Base-by-base conservation (phyloP, 306 rosid genomes). In the Castanopsis chinensis region DNA sequence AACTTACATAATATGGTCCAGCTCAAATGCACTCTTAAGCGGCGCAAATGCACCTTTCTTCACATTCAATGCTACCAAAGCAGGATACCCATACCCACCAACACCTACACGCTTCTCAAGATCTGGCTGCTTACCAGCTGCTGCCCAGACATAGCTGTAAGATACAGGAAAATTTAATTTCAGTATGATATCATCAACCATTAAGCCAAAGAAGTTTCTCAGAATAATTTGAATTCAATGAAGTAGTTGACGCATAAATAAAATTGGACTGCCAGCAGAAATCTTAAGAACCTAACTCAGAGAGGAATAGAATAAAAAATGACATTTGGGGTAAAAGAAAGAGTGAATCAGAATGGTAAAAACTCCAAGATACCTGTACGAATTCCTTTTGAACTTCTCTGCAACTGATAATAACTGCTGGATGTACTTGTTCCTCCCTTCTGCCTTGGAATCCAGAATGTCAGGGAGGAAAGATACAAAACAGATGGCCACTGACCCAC, bases 41-140 rank as follows among this genome's bases (percentile, higher is more conserved):
- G 99, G 99, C 30, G 99, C 96, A 77, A 93, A 96, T 76, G 86
- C 99, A 54, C 84, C 91, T 81, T 93, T 96, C 90, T 96, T 96
- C 61, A 85, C 65, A 82, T 96, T 96, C 37, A 96, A 80, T 68
- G 99, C 99, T 28, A 96, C 99, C 73, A 96, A 82, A 64, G 99
- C 99, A 4, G 99, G 99, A 85, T 96, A 96, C 70, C 99, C 99
- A 76, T 96, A 96, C 55, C 99, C 99, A 49, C 99, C 99, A 71
- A 96, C 99, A 79, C 99, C 96, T 4, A 96, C 98, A 70, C 67
- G 88, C 75, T 90, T 86, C 69, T 96, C 99, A 3, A 96, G 97
- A 84, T 96, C 96, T 32, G 89, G 94, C 81, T 96, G 98, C 84
- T 90, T 93, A 28, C 96, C 96, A 0, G 99, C 97, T 25, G 99